Evolutionary conservation across 495 filamentous ascomycete species (phyloP), one percentile per base, ranked within the genome.

Genomic region (Penicillium mononematosum): DNA sequence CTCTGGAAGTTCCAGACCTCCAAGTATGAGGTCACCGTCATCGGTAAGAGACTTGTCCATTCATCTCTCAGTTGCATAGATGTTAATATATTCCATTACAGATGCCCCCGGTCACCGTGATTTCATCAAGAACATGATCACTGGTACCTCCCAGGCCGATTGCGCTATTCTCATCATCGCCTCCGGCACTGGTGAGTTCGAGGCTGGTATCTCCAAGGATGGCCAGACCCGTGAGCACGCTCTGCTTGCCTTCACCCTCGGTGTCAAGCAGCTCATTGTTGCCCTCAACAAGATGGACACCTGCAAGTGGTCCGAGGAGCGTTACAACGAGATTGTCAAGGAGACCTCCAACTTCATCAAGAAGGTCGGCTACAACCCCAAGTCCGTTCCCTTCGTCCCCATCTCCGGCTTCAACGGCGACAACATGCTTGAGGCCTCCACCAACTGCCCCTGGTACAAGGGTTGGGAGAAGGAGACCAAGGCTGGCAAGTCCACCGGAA

Each of bases 111-210:
- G 94, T 81, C 94, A 98, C 82, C 94, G 94, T 91, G 94, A 98
- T 76, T 98, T 98, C 84, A 98, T 98, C 90, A 98, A 98, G 94
- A 97, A 96, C 89, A 98, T 98, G 94, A 98, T 98, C 84, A 98
- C 94, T 83, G 94, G 94, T 89, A 98, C 94, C 71, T 98, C 94
- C 75, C 94, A 97, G 85, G 95, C 95, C 72, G 94, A 98, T 75
- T 98, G 92, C 81, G 94, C 95, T 71, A 90, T 98, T 79, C 93
- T 98, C 85, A 98, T 98, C 83, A 98, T 98, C 81, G 94, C 93
- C 69, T 92, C 94, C 71, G 94, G 94, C 82, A 96, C 92, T 89
- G 94, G 94, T 96, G 94, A 98, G 85, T 98, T 98, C 86, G 94
- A 98, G 88, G 94, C 94, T 88, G 94, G 94, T 98, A 98, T 98